Percentiles rank a stretch among this genome's conserved stretches.
phyloP scores from a whole-genome alignment of 1,284 basidiomycete genomes.

The Pseudozyma thailandica region DNA sequence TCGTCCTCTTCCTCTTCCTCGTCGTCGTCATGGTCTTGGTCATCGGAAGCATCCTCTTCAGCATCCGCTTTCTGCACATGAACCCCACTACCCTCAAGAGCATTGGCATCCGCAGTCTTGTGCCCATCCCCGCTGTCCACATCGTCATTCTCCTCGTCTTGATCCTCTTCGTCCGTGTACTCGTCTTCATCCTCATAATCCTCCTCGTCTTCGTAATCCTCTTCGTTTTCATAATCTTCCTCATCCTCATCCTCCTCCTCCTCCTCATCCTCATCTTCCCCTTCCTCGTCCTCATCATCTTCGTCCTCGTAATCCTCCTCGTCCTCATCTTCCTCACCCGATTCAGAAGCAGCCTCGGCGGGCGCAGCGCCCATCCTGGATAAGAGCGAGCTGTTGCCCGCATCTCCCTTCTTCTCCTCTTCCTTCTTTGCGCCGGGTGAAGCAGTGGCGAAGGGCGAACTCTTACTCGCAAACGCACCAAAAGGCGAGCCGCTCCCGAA shows the following conservation, averaged over 20 bases:
- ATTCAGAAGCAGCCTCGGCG: constrained; percentile 60
- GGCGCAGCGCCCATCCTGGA: constrained; percentile 14
- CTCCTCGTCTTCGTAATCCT: constrained; percentile 55
- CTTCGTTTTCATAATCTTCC: constrained; percentile 40
- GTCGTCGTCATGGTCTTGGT: constrained; percentile 26
- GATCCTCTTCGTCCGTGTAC: constrained; percentile 24
- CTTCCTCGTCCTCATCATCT: constrained; percentile 46
- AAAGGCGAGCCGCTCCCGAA: constrained; percentile 16
- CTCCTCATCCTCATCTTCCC: constrained; percentile 49
- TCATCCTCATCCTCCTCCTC: constrained; percentile 46
- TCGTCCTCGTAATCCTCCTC: constrained; percentile 42
- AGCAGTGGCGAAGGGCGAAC: constrained; percentile 20
- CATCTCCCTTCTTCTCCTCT: constrained; percentile 7
- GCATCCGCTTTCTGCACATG: constrained; percentile 31
- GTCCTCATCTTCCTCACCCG: constrained; percentile 69
- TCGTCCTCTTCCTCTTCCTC: constrained; percentile 57
- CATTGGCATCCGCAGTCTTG: constrained; percentile 30
- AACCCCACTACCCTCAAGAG: constrained; percentile 28
- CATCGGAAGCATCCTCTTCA: constrained; percentile 41
- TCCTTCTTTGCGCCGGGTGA: constrained; percentile 1
- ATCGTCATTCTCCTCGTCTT: constrained; percentile 1
- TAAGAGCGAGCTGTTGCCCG: constrained; percentile 15
- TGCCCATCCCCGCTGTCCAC: constrained; percentile 51
- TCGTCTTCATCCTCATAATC: constrained; percentile 43
- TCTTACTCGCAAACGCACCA: constrained; percentile 27